These are phyloP conservation scores for Auriscalpium orientale DNA, from an alignment of 768 basidiomycete species.

Conservation along the genomic window DNA sequence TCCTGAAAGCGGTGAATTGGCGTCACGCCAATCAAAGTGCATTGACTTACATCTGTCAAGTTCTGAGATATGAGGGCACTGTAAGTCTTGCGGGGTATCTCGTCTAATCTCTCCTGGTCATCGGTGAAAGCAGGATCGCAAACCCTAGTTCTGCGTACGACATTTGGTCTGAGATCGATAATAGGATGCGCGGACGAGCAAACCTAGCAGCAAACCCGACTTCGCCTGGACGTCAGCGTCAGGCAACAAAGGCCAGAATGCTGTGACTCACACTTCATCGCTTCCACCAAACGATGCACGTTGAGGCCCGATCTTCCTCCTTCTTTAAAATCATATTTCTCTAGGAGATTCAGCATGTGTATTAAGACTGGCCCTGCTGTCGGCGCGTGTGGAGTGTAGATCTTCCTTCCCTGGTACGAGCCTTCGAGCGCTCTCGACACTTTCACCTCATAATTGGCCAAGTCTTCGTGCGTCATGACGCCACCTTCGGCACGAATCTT, in stretches of 20 bases:
- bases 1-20: slow-evolving; percentile 34
- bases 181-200: slow-evolving; percentile 4
- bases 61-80: slow-evolving; percentile 53
- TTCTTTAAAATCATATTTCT: slow-evolving; percentile 52
- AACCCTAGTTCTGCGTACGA: slow-evolving; percentile 60
- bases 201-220: slow-evolving; percentile 63
- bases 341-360: slow-evolving; percentile 87
- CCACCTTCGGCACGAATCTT: slow-evolving; percentile 72
- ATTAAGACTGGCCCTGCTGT: slow-evolving; percentile 84
- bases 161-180: background rate
- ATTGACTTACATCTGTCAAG: slow-evolving; percentile 72
- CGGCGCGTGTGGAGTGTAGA: slow-evolving; percentile 84
- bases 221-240: slow-evolving; percentile 14
- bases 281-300: slow-evolving; percentile 76
- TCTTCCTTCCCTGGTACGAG: slow-evolving; percentile 64
- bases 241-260: slow-evolving; percentile 4
- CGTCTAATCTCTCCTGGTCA: slow-evolving; percentile 43
- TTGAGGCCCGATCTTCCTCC: slow-evolving; percentile 52
- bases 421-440: slow-evolving; percentile 71
- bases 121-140: slow-evolving; percentile 71
- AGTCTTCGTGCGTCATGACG: slow-evolving; percentile 68
- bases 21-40: background rate
- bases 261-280: slow-evolving; percentile 61
- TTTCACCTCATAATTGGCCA: slow-evolving; percentile 60
- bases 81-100: slow-evolving; percentile 65